Evolutionary conservation across 352 stramenopile species (phyloP).

Genomic region (Pythium coloratum): DNA sequence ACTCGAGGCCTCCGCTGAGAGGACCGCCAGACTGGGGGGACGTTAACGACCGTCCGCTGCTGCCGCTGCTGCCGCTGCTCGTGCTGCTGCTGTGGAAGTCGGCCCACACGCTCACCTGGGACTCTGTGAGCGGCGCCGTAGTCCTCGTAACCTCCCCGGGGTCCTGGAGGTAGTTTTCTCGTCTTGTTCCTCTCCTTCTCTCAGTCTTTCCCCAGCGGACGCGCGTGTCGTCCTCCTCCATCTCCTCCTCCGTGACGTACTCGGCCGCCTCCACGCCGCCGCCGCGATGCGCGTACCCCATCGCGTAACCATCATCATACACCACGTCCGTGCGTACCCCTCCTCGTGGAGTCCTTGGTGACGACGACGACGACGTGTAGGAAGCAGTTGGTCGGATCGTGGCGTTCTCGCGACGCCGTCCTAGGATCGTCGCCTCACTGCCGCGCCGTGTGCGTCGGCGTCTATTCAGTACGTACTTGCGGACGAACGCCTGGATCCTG

Average conservation of each 20-base stretch:
- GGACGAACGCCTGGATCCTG: slow-evolving; percentile 32
- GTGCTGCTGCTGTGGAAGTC: slow-evolving; percentile 8
- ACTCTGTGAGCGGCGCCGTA: slow-evolving; percentile 20
- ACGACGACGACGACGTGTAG: neutral
- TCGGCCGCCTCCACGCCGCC: neutral
- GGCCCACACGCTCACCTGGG: neutral
- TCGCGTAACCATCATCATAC: neutral
- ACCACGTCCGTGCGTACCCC: neutral
- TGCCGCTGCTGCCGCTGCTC: neutral
- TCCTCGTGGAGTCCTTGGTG: neutral
- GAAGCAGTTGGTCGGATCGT: slow-evolving; percentile 1
- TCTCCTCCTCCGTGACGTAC: neutral
- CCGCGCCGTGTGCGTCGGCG: neutral
- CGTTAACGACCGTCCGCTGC: slow-evolving; percentile 1
- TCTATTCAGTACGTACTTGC: slow-evolving; percentile 5
- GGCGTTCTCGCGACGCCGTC: slow-evolving; percentile 8
- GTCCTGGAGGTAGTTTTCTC: neutral
- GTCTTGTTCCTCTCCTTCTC: neutral
- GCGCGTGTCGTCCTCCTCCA: neutral
- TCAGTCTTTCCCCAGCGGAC: neutral
- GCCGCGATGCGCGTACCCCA: neutral
- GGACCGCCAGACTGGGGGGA: neutral
- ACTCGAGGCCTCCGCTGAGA: slow-evolving; percentile 20
- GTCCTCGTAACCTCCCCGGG: slow-evolving; percentile 1
- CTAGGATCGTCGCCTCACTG: neutral